These are phyloP conservation scores for Phyllosticta citriasiana DNA, from an alignment of 2,329 filamentous ascomycete genomes.

Conservation along the genomic window DNA sequence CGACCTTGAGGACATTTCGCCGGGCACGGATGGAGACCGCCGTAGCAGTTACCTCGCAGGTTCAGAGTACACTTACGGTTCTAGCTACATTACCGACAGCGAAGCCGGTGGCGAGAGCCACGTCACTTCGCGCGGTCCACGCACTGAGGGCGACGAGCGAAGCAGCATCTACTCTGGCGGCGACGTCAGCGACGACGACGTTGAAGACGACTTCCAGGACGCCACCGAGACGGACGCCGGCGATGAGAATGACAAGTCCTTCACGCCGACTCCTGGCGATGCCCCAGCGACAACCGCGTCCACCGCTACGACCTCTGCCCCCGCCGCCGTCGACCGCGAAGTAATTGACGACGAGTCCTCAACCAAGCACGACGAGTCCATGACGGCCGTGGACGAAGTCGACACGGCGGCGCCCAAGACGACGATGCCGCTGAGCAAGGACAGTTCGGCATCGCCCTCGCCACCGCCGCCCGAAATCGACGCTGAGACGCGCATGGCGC, in stretches of 20 bases:
- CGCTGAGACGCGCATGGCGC: not conserved
- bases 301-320: not conserved
- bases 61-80: conserved; percentile 3
- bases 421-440: not conserved
- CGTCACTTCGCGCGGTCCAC: not conserved
- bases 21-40: conserved; percentile 36
- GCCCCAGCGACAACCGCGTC: not conserved
- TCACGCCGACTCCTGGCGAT: not conserved
- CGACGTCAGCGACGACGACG: not conserved
- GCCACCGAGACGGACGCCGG: not conserved
- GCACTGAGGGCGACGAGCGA: not conserved
- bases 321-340: not conserved
- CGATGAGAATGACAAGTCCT: not conserved
- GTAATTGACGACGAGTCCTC: not conserved
- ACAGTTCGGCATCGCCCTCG: not conserved
- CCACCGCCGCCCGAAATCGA: conserved; percentile 2
- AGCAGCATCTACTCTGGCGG: not conserved
- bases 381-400: not conserved
- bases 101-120: not conserved
- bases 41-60: conserved; percentile 26
- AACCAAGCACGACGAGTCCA: conserved; percentile 5
- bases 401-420: not conserved
- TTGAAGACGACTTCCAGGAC: not conserved
- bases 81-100: not conserved
- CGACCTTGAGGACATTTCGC: conserved; percentile 40